Conservation (phyloP, 257 asterid genomes). For the Solanum okadae region DNA sequence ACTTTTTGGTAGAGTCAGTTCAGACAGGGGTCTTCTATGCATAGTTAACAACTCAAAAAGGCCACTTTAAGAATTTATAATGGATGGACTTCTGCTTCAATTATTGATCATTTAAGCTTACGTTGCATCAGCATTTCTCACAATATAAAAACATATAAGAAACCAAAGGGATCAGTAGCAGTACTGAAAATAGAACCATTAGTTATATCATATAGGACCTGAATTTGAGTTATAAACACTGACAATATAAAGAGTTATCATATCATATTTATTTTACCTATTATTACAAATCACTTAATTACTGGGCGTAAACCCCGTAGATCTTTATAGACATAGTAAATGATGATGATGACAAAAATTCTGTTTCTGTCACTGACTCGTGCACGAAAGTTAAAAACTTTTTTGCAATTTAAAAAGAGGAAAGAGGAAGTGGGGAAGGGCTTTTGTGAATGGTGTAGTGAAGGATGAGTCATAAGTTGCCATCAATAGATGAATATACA, state of each 20-base stretch:
- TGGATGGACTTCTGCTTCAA: not conserved
- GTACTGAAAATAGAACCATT: too few relatives aligned
- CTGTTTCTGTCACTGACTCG: not conserved
- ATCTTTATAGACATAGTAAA: not conserved
- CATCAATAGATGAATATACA: not conserved
- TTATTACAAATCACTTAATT: not conserved
- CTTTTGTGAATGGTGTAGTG: slow-evolving; percentile 19
- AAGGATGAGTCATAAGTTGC: slow-evolving; percentile 41
- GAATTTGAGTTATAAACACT: not conserved
- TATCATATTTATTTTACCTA: not conserved
- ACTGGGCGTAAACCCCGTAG: rapidly evolving
- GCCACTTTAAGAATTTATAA: not conserved
- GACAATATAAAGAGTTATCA: not conserved
- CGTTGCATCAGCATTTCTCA: not conserved
- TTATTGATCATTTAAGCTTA: not conserved
- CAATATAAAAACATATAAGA: not conserved
- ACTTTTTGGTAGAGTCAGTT: not conserved
- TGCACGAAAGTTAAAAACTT: not conserved
- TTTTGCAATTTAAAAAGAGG: not conserved
- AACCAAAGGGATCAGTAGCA: not conserved
- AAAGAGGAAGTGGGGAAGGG: not conserved
- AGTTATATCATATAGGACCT: not conserved
- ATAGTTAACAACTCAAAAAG: not conserved
- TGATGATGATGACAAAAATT: not conserved
- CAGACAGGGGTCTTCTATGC: not conserved